Percentiles rank a stretch among this genome's conserved stretches.
Conservation (phyloP, 2,329 filamentous ascomycete genomes). For the Aspergillus caelatus region DNA sequence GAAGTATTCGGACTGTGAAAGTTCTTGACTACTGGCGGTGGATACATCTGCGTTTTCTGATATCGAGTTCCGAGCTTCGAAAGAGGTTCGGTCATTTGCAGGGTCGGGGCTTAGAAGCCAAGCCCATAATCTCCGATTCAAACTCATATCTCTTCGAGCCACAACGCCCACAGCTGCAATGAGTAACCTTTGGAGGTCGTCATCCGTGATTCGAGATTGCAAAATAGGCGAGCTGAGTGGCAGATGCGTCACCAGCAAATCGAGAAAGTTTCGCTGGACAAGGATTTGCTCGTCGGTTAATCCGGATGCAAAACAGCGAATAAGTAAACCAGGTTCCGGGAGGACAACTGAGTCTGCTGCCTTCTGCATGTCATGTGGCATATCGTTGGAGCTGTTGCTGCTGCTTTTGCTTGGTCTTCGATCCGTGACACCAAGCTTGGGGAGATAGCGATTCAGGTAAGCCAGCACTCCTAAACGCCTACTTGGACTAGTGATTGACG, state of each 20-base stretch:
- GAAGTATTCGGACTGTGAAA: slow-evolving; percentile 77
- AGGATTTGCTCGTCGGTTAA: slow-evolving; percentile 84
- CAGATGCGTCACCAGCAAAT: slow-evolving; percentile 86
- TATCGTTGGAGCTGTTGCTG: slow-evolving; percentile 28
- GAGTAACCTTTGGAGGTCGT: slow-evolving; percentile 80
- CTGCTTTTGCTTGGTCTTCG: slow-evolving; percentile 33
- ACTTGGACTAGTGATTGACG: slow-evolving; percentile 85
- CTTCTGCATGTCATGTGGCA: slow-evolving; percentile 33
- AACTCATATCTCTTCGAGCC: slow-evolving; percentile 88
- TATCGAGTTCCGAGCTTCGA: slow-evolving; percentile 31
- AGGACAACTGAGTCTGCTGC: slow-evolving; percentile 55
- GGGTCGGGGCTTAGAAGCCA: slow-evolving; percentile 87
- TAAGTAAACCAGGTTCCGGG: slow-evolving; percentile 85
- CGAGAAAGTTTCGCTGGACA: slow-evolving; percentile 91
- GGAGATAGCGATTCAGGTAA: slow-evolving; percentile 78
- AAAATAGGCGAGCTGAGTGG: slow-evolving; percentile 82
- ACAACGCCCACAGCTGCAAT: slow-evolving; percentile 86
- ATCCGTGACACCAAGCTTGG: slow-evolving; percentile 62
- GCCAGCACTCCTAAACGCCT: slow-evolving; percentile 84
- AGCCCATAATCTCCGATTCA: slow-evolving; percentile 92
- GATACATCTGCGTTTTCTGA: slow-evolving; percentile 31
- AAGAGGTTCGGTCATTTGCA: slow-evolving; percentile 36
- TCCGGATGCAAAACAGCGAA: slow-evolving; percentile 90
- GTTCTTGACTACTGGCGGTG: slow-evolving; percentile 44
- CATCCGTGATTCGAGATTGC: slow-evolving; percentile 70